phyloP scores from a whole-genome alignment of 164 flowering plant genomes.

The Kalanchoe fedtschenkoi region DNA sequence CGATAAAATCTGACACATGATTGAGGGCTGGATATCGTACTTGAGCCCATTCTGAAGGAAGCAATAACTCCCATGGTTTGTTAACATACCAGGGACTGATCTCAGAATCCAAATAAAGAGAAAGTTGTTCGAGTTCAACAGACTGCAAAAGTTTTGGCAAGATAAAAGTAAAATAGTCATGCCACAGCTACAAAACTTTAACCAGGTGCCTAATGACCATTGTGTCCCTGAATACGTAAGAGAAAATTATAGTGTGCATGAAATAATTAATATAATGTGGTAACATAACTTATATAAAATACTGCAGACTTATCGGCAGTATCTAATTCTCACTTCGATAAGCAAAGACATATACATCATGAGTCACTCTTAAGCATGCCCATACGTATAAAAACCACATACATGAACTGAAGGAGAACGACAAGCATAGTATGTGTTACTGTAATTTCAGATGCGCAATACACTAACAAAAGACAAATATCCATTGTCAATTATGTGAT shows the following conservation, averaged over 20 bases:
- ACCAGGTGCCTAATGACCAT: neutral
- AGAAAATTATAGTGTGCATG: neutral
- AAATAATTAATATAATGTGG: neutral
- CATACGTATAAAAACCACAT: neutral
- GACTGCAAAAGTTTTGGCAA: constrained; percentile 34
- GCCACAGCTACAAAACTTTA: neutral
- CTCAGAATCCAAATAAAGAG: constrained; percentile 89
- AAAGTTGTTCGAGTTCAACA: constrained; percentile 69
- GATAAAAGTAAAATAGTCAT: neutral
- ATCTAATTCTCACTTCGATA: neutral
- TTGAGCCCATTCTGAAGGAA: constrained; percentile 89
- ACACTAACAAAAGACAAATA: neutral
- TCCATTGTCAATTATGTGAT: neutral
- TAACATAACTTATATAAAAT: neutral
- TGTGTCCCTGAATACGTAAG: neutral
- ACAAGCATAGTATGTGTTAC: neutral
- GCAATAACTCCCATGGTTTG: constrained; percentile 81
- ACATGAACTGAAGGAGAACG: neutral
- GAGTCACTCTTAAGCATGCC: neutral
- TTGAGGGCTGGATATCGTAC: constrained; percentile 20
- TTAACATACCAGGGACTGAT: constrained; percentile 57
- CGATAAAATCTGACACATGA: neutral
- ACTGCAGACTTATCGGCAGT: neutral
- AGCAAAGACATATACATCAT: neutral
- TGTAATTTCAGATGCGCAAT: neutral